Evolutionary conservation across 371 early-diverging fungal species (phyloP).

Genomic region (Coemansia sp.): DNA sequence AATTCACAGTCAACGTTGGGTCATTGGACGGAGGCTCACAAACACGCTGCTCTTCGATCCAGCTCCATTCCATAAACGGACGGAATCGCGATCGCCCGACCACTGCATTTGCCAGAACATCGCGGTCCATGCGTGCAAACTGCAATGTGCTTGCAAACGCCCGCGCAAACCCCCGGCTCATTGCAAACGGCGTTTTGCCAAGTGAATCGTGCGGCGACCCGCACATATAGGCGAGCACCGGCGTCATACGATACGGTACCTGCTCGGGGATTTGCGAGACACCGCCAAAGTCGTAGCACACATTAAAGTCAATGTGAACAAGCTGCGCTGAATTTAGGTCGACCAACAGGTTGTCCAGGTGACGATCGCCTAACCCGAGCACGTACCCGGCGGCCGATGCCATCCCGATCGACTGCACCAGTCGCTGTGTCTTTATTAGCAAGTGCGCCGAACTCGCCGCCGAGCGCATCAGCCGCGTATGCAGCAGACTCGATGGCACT

Average conservation of each 20-base stretch:
- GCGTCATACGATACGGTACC: constrained; percentile 96
- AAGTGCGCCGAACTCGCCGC: constrained; percentile 25
- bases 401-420: constrained; percentile 80
- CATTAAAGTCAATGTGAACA: constrained; percentile 97
- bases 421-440: constrained; percentile 26
- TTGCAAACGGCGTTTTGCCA: constrained; percentile 7
- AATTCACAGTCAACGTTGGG: background rate
- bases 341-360: constrained; percentile 94
- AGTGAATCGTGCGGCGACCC: constrained; percentile 55
- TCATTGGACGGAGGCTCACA: background rate
- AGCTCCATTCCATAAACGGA: constrained; percentile 36
- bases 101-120: constrained; percentile 10
- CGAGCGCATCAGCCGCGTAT: constrained; percentile 5
- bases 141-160: constrained; percentile 12
- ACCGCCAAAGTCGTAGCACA: constrained; percentile 95
- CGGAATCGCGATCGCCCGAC: constrained; percentile 2
- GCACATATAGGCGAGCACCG: constrained; percentile 65
- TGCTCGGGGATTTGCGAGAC: constrained; percentile 88
- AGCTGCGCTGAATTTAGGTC: constrained; percentile 63
- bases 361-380: constrained; percentile 99
- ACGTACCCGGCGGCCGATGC: constrained; percentile 94
- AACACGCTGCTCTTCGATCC: constrained; percentile 23
- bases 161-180: constrained; percentile 12
- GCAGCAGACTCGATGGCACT: constrained; percentile 13
- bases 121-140: constrained; percentile 28